These are phyloP conservation scores for Tuctoria greenei DNA, from an alignment of 176 grass and related monocot species.

Conservation along the genomic window DNA sequence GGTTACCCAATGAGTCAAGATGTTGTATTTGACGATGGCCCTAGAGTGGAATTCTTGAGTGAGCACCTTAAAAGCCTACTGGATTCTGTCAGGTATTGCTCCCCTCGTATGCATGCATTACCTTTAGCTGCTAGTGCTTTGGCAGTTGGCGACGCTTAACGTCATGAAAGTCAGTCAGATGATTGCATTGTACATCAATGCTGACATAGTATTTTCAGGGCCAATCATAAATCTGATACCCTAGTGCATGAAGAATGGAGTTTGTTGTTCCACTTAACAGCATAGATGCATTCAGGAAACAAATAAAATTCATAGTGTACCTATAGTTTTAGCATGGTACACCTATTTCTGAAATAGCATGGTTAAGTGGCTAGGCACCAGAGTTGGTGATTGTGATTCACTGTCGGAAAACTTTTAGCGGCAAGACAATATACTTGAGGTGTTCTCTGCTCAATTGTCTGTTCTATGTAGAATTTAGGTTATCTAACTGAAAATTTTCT, in stretches of 20 bases:
- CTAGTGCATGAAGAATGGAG: not conserved
- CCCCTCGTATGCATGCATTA: not conserved
- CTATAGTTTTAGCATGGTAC: not conserved
- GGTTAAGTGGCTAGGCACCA: not conserved
- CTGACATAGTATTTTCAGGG: not conserved
- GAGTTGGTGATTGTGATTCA: not conserved
- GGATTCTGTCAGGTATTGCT: conserved; percentile 34
- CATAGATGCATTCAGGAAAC: not conserved
- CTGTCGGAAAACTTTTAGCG: not conserved
- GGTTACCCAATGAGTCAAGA: conserved; percentile 35
- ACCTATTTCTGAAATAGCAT: not conserved
- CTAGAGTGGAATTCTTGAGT: conserved; percentile 41
- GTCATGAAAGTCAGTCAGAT: not conserved
- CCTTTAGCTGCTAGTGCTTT: not conserved
- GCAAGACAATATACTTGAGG: not conserved
- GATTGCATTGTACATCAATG: not conserved
- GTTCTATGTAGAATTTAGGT: not conserved
- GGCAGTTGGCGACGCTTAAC: not conserved
- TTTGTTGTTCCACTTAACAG: not conserved
- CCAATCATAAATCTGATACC: not conserved
- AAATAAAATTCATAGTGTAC: not conserved
- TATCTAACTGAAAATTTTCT: no score
- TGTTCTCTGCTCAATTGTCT: not conserved
- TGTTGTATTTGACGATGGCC: conserved; percentile 37
- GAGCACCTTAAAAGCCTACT: conserved; percentile 34